phyloP scores from a whole-genome alignment of 2,329 filamentous ascomycete genomes.

The Colletotrichum endophyticum region DNA sequence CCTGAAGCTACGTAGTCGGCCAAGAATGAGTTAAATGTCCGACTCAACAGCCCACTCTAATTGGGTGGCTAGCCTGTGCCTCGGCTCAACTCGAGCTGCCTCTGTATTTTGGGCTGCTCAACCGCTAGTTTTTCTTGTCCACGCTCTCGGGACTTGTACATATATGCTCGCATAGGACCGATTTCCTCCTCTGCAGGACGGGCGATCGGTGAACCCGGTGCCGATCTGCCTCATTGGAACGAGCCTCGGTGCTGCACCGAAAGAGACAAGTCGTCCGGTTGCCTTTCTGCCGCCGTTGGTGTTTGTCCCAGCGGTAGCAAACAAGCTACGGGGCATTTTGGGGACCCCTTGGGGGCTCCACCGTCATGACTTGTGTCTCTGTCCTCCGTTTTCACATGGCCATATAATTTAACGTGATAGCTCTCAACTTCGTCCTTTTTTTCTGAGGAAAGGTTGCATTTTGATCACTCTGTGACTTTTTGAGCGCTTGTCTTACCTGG shows the following conservation, averaged over 20 bases:
- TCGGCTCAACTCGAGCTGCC: not conserved
- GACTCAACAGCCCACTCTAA: not conserved
- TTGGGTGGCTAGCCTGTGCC: slow-evolving; percentile 1
- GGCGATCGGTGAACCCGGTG: slow-evolving; percentile 3
- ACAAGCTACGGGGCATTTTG: not conserved
- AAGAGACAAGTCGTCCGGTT: not conserved
- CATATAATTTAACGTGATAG: not conserved
- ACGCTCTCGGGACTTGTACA: not conserved
- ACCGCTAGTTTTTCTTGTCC: not conserved
- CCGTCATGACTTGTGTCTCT: slow-evolving; percentile 8
- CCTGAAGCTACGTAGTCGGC: not conserved
- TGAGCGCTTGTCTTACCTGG: not conserved
- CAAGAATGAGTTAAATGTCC: not conserved
- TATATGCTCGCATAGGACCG: not conserved
- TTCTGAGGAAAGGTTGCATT: not conserved
- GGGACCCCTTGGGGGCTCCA: slow-evolving; percentile 4
- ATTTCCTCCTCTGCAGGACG: not conserved
- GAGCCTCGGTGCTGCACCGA: not conserved
- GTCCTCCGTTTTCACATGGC: not conserved
- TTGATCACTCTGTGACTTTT: not conserved
- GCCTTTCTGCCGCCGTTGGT: not conserved
- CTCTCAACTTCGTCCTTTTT: not conserved
- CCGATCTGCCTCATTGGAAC: not conserved
- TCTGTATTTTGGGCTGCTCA: not conserved
- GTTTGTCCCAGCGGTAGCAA: not conserved